Conservation (phyloP, 306 rosid genomes). For the Rosa multiflora region DNA sequence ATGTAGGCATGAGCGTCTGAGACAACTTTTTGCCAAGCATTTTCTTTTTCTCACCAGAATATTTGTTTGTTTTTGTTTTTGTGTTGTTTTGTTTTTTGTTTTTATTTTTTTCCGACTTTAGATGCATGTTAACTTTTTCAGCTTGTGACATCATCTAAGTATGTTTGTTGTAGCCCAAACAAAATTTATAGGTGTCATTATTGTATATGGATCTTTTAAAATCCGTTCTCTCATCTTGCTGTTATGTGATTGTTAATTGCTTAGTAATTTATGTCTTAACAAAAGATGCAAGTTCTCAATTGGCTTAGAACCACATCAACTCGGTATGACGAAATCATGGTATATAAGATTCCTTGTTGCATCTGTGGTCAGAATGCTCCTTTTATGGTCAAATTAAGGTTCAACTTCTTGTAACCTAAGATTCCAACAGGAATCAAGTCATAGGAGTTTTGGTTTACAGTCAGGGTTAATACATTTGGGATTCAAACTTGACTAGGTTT, state of each 20-base stretch:
- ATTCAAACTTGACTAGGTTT: neutral
- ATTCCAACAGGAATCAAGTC: neutral
- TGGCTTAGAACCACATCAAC: neutral
- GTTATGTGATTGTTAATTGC: neutral
- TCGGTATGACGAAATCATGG: neutral
- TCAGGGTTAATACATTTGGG: neutral
- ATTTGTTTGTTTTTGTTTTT: neutral
- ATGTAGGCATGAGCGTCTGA: neutral
- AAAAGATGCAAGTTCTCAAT: neutral
- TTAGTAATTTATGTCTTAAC: neutral
- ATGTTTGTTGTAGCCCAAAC: neutral
- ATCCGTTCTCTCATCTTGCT: neutral
- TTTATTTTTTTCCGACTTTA: neutral
- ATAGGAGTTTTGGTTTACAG: neutral
- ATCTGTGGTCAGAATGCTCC: neutral
- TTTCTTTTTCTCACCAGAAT: neutral
- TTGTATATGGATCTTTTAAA: neutral
- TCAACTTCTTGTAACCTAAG: neutral
- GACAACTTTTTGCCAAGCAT: neutral
- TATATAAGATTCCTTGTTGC: neutral
- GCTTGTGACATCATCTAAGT: neutral
- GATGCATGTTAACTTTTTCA: neutral
- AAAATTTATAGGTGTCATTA: too few species aligned
- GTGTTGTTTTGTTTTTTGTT: too few species aligned
- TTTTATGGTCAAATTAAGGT: neutral